Percentiles rank a stretch among this genome's conserved stretches.
Conservation (phyloP, 768 basidiomycete genomes). For the Boletus patriciae region DNA sequence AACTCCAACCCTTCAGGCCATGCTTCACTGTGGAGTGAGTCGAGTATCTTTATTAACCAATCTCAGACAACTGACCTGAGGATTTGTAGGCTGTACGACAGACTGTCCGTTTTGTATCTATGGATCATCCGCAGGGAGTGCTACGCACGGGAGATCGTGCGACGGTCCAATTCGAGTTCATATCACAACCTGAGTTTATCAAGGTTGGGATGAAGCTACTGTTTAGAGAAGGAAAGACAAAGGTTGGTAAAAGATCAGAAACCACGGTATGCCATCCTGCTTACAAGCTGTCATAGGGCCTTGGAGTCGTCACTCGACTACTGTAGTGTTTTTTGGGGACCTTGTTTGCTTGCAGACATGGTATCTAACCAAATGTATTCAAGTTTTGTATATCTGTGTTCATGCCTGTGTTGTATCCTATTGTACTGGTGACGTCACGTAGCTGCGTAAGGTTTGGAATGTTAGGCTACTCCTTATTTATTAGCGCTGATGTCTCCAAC, state of each 20-base stretch:
- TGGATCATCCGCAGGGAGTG: constrained; percentile 87
- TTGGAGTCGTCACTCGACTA: constrained; percentile 73
- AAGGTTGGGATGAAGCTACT: constrained; percentile 92
- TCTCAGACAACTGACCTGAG: constrained; percentile 3
- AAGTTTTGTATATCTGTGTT: no score
- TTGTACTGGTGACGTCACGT: constrained; percentile 20
- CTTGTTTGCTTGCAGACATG: no score
- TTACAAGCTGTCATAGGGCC: constrained; percentile 47
- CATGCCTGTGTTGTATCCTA: not conserved
- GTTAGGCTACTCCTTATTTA: constrained; percentile 5
- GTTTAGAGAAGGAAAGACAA: constrained; percentile 95
- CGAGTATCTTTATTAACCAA: not conserved
- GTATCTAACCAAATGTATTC: no score
- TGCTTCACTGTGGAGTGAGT: constrained; percentile 88
- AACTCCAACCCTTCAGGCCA: constrained; percentile 49
- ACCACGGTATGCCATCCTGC: constrained; percentile 1
- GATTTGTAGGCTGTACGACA: constrained; percentile 76
- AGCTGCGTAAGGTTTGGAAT: constrained; percentile 20
- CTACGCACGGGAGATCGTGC: constrained; percentile 94
- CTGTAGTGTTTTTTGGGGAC: constrained; percentile 37
- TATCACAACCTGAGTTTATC: constrained; percentile 87
- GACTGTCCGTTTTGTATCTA: constrained; percentile 86
- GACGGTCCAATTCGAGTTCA: constrained; percentile 93
- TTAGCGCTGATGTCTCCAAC: constrained; percentile 23
- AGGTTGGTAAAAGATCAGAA: constrained; percentile 46